A percentile compares a stretch with the other conserved stretches of the same genome.
Evolutionary conservation across 2,329 filamentous ascomycete genomes (phyloP).

Genomic region (Monilinia polystroma): DNA sequence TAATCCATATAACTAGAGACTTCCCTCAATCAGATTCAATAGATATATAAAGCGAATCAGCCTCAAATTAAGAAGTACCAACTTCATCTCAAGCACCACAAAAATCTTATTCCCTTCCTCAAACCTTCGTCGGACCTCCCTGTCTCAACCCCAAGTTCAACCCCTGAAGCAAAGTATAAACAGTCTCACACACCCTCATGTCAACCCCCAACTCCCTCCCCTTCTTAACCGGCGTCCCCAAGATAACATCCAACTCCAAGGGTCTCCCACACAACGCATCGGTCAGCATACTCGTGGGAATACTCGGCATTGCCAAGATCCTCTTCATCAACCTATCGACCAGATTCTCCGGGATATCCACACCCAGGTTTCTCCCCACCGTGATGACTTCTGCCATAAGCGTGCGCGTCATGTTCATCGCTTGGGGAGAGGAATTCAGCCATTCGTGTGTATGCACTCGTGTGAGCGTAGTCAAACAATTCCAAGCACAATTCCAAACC

Average conservation of each 20-base stretch:
- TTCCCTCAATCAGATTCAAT: no score
- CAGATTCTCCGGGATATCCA: constrained; percentile 48
- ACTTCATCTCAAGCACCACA: background rate
- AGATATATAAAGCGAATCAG: no score
- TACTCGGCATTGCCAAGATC: constrained; percentile 48
- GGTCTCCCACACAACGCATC: constrained; percentile 55
- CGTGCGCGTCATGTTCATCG: constrained; percentile 51
- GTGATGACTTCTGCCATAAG: constrained; percentile 53
- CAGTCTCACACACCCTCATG: constrained; percentile 50
- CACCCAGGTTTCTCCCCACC: constrained; percentile 54
- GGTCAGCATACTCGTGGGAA: constrained; percentile 54
- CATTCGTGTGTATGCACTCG: constrained; percentile 53
- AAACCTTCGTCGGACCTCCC: background rate
- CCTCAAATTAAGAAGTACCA: background rate
- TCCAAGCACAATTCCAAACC: constrained; percentile 60
- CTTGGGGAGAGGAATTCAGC: constrained; percentile 48
- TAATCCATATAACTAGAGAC: no score
- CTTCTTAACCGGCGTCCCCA: constrained; percentile 58
- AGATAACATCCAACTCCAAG: constrained; percentile 62
- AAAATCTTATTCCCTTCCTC: background rate
- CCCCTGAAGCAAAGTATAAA: constrained; percentile 41
- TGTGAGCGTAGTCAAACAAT: constrained; percentile 57
- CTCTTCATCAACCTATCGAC: constrained; percentile 49
- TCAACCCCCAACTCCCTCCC: constrained; percentile 54
- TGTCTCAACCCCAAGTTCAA: constrained; percentile 23